A percentile compares a stretch with the other conserved stretches of the same genome.
phyloP scores from a whole-genome alignment of 2,329 filamentous ascomycete genomes.

The Grosmannia penicillata region DNA sequence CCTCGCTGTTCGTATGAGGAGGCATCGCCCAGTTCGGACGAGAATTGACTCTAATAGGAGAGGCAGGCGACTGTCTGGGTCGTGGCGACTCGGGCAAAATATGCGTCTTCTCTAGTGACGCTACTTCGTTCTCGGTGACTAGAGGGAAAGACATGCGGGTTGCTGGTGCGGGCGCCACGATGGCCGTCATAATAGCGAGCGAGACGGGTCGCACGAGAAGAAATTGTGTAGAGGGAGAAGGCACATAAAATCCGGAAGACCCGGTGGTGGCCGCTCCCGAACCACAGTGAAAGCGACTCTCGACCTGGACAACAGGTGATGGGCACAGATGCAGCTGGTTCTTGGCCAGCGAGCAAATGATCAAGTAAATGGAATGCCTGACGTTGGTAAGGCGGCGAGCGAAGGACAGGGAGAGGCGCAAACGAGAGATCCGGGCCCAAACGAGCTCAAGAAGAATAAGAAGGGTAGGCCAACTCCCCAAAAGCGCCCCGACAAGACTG shows the following conservation, averaged over 20 bases:
- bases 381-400: background rate
- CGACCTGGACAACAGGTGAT: too few relatives aligned
- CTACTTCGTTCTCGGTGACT: too few relatives aligned
- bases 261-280: too few relatives aligned
- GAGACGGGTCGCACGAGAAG: background rate
- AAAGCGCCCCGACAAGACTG: background rate
- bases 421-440: background rate
- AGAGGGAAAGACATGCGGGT: too few relatives aligned
- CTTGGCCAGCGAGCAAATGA: background rate
- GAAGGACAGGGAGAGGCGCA: background rate
- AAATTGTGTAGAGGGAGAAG: background rate
- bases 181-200: constrained; percentile 17
- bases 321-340: too few relatives aligned
- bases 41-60: constrained; percentile 40
- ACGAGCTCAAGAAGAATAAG: background rate
- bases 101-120: too few relatives aligned
- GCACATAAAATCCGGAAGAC: too few relatives aligned
- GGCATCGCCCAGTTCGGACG: constrained; percentile 36
- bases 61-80: constrained; percentile 36
- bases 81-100: constrained; percentile 26
- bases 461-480: too few relatives aligned
- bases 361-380: too few relatives aligned
- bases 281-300: too few relatives aligned
- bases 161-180: constrained; percentile 15
- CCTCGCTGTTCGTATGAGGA: constrained; percentile 37